Percentiles rank a stretch among this genome's conserved stretches.
Conservation (phyloP, 2,329 filamentous ascomycete genomes). For the Elsinoe perseae region DNA sequence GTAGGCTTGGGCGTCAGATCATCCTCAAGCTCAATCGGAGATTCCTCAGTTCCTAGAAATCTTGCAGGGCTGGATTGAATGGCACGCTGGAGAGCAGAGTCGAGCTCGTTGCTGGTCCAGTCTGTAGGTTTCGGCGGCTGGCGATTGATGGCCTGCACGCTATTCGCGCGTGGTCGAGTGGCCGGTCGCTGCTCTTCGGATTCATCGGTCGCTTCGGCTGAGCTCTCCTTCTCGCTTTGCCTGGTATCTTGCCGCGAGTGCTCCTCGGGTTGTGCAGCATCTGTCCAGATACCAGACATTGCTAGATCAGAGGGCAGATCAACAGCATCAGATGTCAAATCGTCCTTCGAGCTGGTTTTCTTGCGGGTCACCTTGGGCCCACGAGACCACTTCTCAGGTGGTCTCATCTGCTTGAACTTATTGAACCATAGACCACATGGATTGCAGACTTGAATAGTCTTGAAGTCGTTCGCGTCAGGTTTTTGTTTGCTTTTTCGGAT, state of each 20-base stretch:
- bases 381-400: conserved; percentile 64
- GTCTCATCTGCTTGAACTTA: conserved; percentile 79
- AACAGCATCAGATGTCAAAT: conserved; percentile 14
- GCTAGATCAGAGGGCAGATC: conserved; percentile 17
- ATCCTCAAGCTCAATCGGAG: conserved; percentile 42
- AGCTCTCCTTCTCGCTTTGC: conserved; percentile 18
- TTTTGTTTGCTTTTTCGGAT: conserved; percentile 45
- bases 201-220: conserved; percentile 19
- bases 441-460: conserved; percentile 76
- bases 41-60: conserved; percentile 40
- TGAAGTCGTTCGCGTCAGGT: conserved; percentile 44
- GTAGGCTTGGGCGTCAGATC: conserved; percentile 55
- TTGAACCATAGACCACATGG: conserved; percentile 92
- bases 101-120: conserved; percentile 19
- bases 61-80: conserved; percentile 56
- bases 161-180: conserved; percentile 41
- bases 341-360: conserved; percentile 28
- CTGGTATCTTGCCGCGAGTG: not conserved
- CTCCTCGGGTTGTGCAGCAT: conserved; percentile 18
- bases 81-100: conserved; percentile 42
- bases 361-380: conserved; percentile 23
- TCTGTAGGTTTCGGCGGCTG: conserved; percentile 27
- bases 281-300: conserved; percentile 18
- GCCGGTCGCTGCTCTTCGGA: conserved; percentile 20
- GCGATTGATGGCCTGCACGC: conserved; percentile 38